Evolutionary conservation across 2,329 filamentous ascomycete species (phyloP).

Genomic region (Trichoderma simmonsii): DNA sequence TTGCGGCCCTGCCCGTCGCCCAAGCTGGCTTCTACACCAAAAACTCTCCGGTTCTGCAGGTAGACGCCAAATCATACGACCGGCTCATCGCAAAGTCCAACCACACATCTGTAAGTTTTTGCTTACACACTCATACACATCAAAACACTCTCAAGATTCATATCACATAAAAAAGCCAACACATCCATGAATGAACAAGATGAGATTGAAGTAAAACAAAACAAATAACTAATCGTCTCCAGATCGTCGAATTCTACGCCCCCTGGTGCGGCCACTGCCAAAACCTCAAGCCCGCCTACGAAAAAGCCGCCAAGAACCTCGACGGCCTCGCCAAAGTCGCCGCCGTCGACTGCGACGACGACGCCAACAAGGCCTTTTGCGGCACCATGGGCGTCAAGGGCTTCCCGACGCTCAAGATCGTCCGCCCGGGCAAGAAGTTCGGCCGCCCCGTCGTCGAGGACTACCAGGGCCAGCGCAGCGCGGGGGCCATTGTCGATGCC

Average conservation of each 20-base stretch:
- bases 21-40: constrained; percentile 78
- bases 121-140: neutral
- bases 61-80: constrained; percentile 77
- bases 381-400: constrained; percentile 82
- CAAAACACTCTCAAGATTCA: neutral
- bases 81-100: constrained; percentile 83
- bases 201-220: neutral
- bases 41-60: constrained; percentile 80
- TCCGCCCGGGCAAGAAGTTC: constrained; percentile 77
- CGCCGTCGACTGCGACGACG: constrained; percentile 92
- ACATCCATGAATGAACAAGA: neutral
- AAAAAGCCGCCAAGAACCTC: constrained; percentile 86
- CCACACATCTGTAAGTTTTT: constrained; percentile 74
- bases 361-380: constrained; percentile 86
- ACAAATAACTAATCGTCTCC: neutral
- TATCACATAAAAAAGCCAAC: neutral
- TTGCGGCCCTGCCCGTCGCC: constrained; percentile 62
- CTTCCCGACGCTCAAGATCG: constrained; percentile 93
- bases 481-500: constrained; percentile 83
- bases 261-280: constrained; percentile 98
- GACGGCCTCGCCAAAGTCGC: constrained; percentile 92
- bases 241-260: constrained; percentile 84
- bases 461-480: constrained; percentile 78
- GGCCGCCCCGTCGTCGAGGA: constrained; percentile 80
- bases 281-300: constrained; percentile 91